A percentile compares a stretch with the other conserved stretches of the same genome.
Evolutionary conservation across 768 basidiomycete species (phyloP).

Genomic region (Rhizopogon roseolus): DNA sequence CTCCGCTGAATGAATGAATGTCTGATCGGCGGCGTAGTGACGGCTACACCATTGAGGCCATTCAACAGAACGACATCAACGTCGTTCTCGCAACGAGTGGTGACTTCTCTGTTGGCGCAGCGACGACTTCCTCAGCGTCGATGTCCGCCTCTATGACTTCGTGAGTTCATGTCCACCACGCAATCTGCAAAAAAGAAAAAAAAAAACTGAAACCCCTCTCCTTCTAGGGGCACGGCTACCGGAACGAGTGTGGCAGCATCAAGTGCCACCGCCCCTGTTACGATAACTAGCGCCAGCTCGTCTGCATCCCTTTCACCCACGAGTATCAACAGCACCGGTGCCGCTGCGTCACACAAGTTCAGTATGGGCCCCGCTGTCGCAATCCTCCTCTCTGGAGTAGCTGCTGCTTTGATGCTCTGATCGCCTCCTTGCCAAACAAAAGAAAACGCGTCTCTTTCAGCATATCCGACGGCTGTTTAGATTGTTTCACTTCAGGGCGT

Average conservation of each 20-base stretch:
- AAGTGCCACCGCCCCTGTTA: slow-evolving; percentile 10
- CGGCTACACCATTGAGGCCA: slow-evolving; percentile 45
- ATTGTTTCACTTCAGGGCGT: not conserved
- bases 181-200: not conserved
- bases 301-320: slow-evolving; percentile 19
- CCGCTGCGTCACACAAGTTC: slow-evolving; percentile 29
- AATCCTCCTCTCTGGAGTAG: slow-evolving; percentile 39
- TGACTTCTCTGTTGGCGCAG: slow-evolving; percentile 37
- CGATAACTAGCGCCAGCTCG: slow-evolving; percentile 4
- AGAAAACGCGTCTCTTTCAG: not conserved
- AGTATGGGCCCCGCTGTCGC: slow-evolving; percentile 28
- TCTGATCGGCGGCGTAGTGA: slow-evolving; percentile 22
- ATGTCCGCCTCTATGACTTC: slow-evolving; percentile 10
- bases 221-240: not conserved
- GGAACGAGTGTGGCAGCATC: not conserved
- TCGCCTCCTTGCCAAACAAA: slow-evolving; percentile 4
- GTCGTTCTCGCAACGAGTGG: slow-evolving; percentile 35
- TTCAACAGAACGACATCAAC: slow-evolving; percentile 35
- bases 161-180: slow-evolving; percentile 5
- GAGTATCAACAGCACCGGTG: slow-evolving; percentile 16
- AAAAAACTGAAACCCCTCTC: not conserved
- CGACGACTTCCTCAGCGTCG: slow-evolving; percentile 5
- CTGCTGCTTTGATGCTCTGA: slow-evolving; percentile 43
- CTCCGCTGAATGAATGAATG: not conserved
- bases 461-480: not conserved